These are phyloP conservation scores for Paulownia fortunei DNA, from an alignment of 257 asterid genomes.

Conservation along the genomic window DNA sequence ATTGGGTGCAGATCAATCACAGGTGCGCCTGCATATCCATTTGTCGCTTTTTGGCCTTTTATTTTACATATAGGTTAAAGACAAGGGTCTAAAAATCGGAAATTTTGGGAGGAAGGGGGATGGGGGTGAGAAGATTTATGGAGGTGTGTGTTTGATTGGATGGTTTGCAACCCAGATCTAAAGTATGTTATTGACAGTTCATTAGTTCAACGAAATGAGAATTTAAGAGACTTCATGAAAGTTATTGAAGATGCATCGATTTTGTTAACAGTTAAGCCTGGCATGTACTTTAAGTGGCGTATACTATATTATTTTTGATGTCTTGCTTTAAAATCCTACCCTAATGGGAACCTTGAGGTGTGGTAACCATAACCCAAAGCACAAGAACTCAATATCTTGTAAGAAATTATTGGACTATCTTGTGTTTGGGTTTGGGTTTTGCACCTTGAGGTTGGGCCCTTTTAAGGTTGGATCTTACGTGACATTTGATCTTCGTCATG, in stretches of 20 bases:
- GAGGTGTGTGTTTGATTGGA: neutral
- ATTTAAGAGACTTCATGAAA: neutral
- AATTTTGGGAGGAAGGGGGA: conserved; percentile 1
- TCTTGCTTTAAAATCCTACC: neutral
- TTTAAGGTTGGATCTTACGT: neutral
- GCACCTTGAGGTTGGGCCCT: neutral
- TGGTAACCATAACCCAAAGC: neutral
- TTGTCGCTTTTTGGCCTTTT: conserved; percentile 19
- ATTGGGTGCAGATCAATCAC: conserved; percentile 92
- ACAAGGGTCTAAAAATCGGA: conserved; percentile 8
- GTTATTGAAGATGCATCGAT: neutral
- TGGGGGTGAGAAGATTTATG: conserved; percentile 10
- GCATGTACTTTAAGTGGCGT: neutral
- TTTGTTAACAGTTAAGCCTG: neutral
- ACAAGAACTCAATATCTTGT: neutral
- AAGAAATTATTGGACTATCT: neutral
- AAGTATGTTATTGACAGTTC: neutral
- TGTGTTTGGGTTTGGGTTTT: neutral
- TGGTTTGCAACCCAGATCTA: neutral
- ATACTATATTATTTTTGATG: neutral
- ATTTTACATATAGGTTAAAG: neutral
- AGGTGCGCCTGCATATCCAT: conserved; percentile 54
- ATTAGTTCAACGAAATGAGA: conserved; percentile 7
- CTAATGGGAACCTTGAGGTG: neutral
- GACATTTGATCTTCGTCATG: neutral